Conservation (phyloP, 495 filamentous ascomycete species). For the Neurospora africana region DNA sequence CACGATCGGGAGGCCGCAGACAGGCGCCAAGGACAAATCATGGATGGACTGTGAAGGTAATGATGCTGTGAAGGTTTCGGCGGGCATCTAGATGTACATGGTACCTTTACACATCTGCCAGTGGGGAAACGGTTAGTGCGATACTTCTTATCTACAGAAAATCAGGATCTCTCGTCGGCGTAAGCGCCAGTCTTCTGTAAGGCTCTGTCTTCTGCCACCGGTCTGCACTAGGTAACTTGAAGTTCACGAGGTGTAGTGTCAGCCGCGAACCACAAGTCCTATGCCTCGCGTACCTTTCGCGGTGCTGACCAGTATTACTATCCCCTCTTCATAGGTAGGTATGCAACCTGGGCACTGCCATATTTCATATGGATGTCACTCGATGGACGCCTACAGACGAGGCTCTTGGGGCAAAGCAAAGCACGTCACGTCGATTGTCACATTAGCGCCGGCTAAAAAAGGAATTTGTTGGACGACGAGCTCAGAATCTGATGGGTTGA, state of each 20-base stretch:
- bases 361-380: neutral
- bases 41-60: neutral
- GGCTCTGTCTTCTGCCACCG: neutral
- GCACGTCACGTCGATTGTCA: neutral
- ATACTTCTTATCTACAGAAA: neutral
- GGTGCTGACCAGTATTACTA: neutral
- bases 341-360: too few species aligned
- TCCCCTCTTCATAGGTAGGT: too few species aligned
- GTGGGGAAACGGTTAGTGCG: neutral
- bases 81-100: neutral
- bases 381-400: neutral
- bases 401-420: neutral
- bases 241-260: neutral
- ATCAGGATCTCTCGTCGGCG: neutral
- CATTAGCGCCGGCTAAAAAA: neutral
- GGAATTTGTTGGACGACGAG: neutral
- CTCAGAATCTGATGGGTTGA: neutral
- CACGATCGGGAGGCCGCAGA: neutral
- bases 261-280: neutral
- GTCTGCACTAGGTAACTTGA: neutral
- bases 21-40: neutral
- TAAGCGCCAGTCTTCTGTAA: neutral
- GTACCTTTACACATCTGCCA: neutral
- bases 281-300: neutral
- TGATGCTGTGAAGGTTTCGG: neutral